These are phyloP conservation scores for Rubus idaeus DNA, from an alignment of 306 rosid species.

Conservation along the genomic window DNA sequence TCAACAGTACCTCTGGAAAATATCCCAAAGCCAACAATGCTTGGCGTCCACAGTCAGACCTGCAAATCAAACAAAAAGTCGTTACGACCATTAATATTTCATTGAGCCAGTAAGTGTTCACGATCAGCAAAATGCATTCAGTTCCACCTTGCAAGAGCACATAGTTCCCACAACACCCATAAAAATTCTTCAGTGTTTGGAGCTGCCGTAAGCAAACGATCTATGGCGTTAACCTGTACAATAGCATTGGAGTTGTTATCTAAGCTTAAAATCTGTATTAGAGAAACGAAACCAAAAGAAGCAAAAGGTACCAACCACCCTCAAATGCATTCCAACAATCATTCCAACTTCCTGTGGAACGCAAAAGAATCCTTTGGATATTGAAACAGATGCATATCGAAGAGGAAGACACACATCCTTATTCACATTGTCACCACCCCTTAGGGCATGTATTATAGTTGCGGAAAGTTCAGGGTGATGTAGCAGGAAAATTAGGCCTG, in stretches of 20 bases:
- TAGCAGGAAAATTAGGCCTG: conserved; percentile 85
- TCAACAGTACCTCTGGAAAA: conserved; percentile 80
- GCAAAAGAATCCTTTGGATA: conserved; percentile 88
- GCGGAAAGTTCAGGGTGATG: conserved; percentile 83
- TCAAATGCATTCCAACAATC: conserved; percentile 75
- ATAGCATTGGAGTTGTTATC: conserved; percentile 26
- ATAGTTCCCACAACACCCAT: conserved; percentile 95
- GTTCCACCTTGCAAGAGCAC: conserved; percentile 75
- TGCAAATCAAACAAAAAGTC: conserved; percentile 42
- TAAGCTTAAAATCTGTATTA: conserved; percentile 21
- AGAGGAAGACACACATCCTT: conserved; percentile 83
- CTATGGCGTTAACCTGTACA: conserved; percentile 77
- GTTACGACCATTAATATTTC: conserved; percentile 22
- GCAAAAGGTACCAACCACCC: conserved; percentile 66
- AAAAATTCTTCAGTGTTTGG: conserved; percentile 83
- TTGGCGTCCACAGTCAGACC: conserved; percentile 94
- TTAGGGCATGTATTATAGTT: conserved; percentile 67
- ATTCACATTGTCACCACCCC: conserved; percentile 57
- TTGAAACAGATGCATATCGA: conserved; percentile 81
- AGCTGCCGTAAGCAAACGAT: conserved; percentile 70
- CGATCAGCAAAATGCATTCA: conserved; percentile 17
- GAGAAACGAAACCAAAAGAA: background rate
- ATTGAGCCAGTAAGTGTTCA: background rate
- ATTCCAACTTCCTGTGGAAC: conserved; percentile 74
- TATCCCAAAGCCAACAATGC: conserved; percentile 75